phyloP scores from a whole-genome alignment of 345 rosid genomes.

The Pseudoturritis turrita region DNA sequence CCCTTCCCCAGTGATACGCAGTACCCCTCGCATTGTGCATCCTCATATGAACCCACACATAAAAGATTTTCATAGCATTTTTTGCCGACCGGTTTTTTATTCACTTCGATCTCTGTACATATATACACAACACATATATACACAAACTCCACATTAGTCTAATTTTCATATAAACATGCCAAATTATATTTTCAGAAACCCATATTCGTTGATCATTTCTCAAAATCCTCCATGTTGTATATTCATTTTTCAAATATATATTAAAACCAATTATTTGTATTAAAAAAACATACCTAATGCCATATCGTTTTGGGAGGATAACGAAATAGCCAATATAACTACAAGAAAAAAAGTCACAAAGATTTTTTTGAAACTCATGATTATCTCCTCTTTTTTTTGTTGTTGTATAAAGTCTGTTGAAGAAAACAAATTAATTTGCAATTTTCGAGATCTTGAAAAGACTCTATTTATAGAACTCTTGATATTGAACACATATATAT shows the following conservation, averaged over 20 bases:
- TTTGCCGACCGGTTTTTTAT: too few species aligned
- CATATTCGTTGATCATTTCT: too few species aligned
- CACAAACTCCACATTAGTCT: not conserved
- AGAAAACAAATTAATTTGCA: not conserved
- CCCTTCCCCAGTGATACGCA: too few species aligned
- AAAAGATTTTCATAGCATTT: too few species aligned
- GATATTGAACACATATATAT: too few species aligned
- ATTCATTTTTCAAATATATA: too few species aligned
- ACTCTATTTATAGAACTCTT: not conserved
- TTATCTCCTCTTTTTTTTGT: not conserved
- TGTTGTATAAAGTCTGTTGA: not conserved
- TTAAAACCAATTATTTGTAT: too few species aligned
- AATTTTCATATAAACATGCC: too few species aligned
- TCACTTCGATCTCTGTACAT: not conserved
- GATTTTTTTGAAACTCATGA: not conserved
- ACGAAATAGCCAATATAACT: not conserved
- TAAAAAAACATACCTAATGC: not conserved
- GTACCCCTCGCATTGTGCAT: too few species aligned
- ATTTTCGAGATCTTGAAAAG: not conserved
- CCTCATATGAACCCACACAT: too few species aligned
- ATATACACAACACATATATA: not conserved
- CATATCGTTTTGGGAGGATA: not conserved
- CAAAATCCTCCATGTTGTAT: too few species aligned
- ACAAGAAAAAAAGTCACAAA: not conserved
- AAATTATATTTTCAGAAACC: too few species aligned